Conservation (phyloP, 179 eudicot genomes). For the Gypsophila paniculata region DNA sequence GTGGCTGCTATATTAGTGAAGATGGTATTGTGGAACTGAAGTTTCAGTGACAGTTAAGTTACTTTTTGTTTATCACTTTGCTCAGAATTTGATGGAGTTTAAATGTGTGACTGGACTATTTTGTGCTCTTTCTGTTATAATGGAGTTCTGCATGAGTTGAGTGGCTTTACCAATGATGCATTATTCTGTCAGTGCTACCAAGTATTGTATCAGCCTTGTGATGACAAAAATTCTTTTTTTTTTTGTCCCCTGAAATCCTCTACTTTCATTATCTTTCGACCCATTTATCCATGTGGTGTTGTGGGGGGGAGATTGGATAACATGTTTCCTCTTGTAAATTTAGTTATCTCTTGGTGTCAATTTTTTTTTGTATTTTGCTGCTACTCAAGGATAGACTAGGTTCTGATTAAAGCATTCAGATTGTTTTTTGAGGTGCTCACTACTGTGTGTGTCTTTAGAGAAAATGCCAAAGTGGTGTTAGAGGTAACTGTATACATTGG, state of each 20-base stretch:
- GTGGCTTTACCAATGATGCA: neutral
- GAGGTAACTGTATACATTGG: neutral
- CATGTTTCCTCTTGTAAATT: neutral
- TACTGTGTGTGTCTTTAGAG: neutral
- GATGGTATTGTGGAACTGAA: conserved; percentile 51
- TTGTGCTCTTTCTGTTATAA: neutral
- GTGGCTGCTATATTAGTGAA: conserved; percentile 60
- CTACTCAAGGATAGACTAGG: neutral
- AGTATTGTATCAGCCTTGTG: neutral
- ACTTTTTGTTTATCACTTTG: conserved; percentile 38
- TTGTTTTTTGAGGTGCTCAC: neutral
- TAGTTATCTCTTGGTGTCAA: neutral
- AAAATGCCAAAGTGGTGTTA: neutral
- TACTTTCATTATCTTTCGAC: neutral
- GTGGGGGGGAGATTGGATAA: neutral
- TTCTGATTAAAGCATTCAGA: neutral
- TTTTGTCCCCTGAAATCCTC: neutral
- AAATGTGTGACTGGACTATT: conserved; percentile 19
- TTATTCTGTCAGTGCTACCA: neutral
- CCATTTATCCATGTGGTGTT: neutral
- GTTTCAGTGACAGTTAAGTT: conserved; percentile 56
- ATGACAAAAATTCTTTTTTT: neutral
- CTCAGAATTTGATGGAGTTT: conserved; percentile 27
- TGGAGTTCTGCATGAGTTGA: conserved; percentile 1
- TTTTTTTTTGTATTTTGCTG: conserved; percentile 5